Percentiles rank a stretch among this genome's conserved stretches.
Evolutionary conservation across 345 rosid genomes (phyloP).

Genomic region (Draba incana): DNA sequence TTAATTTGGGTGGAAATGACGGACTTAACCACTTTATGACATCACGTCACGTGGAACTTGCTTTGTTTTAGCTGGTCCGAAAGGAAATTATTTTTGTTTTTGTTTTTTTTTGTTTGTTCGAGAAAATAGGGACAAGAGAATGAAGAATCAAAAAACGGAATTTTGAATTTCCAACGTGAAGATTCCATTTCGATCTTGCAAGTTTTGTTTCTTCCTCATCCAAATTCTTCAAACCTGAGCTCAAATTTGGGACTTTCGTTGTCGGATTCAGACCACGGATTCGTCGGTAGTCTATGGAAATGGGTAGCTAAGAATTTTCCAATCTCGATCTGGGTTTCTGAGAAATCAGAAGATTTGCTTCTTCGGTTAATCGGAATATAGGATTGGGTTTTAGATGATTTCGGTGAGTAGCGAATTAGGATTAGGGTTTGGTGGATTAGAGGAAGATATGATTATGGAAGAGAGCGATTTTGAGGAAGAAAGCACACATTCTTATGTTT

Average conservation of each 20-base stretch:
- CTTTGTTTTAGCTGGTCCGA: slow-evolving; percentile 32
- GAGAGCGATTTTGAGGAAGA: slow-evolving; percentile 72
- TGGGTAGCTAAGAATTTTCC: slow-evolving; percentile 22
- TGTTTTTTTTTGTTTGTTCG: slow-evolving; percentile 3
- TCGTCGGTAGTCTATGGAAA: slow-evolving; percentile 33
- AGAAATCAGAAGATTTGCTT: slow-evolving; percentile 20
- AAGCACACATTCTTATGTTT: slow-evolving; percentile 60
- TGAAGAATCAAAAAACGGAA: slow-evolving; percentile 29
- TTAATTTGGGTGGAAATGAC: not conserved
- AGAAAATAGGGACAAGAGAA: slow-evolving; percentile 22
- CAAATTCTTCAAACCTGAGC: slow-evolving; percentile 23
- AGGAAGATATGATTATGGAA: slow-evolving; percentile 52
- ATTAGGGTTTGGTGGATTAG: slow-evolving; percentile 48
- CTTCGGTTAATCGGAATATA: slow-evolving; percentile 34
- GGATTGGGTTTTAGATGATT: slow-evolving; percentile 48
- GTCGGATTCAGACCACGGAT: slow-evolving; percentile 48
- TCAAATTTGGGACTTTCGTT: not conserved
- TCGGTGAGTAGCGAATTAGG: slow-evolving; percentile 54
- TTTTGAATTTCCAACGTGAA: slow-evolving; percentile 31
- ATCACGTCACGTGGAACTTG: slow-evolving; percentile 33
- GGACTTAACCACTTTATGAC: slow-evolving; percentile 22
- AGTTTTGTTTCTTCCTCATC: not conserved
- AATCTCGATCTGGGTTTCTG: slow-evolving; percentile 34
- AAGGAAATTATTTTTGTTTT: not conserved
- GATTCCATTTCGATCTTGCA: slow-evolving; percentile 30